Base-by-base conservation (phyloP, 768 basidiomycete species). In the Russula virescens region DNA sequence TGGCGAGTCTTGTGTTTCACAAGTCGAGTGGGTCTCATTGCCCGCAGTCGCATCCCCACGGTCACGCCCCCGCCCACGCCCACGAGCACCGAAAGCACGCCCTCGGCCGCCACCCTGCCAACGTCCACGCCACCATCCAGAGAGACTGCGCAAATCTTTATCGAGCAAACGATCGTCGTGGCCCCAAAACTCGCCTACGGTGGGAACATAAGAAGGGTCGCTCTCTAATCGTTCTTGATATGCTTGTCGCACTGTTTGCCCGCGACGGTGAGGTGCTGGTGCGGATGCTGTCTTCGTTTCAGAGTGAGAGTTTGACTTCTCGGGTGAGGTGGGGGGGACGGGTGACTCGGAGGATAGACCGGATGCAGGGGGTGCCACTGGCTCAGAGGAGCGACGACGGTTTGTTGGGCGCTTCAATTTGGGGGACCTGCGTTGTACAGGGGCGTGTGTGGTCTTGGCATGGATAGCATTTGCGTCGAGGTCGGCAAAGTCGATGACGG, bases 161-260 rank as follows among this genome's bases (percentile, higher is more conserved):
- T 91, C 88, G 71, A 92, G 77, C 58, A 94, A 76, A 51, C 94
- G 86, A 72, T 96, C 94, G 73, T 97, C 94, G 71, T 97, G 94
- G 5, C 90, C 87, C 93, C 92, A 97, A 71, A 97, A 97, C 65
- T 87, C 88, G 58, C 94, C 94, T 25, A 95, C 89, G 26, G 86
- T 88, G 25, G 94, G 94, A 31, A 92, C 89, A 72, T 87, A 94
- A 2, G 91, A 90, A 2, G 94, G 94, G 71, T 97, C 94, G 13
- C 75, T 78, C 61, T 91, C 87, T 26, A 96, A 78, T 34, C 87
- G 85, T 66, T 90, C 82, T 65, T 91, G 87, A 74, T 97, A 96
- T 21, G 85, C 89, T 72, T 94, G 91, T 52, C 94, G 89, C 43
- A 86, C 90, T 25, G 83, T 80, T 61, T 83, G 85, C 4, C 82